Evolutionary conservation across 2,329 filamentous ascomycete genomes (phyloP).

Genomic region (Pyrenochaeta sp.): DNA sequence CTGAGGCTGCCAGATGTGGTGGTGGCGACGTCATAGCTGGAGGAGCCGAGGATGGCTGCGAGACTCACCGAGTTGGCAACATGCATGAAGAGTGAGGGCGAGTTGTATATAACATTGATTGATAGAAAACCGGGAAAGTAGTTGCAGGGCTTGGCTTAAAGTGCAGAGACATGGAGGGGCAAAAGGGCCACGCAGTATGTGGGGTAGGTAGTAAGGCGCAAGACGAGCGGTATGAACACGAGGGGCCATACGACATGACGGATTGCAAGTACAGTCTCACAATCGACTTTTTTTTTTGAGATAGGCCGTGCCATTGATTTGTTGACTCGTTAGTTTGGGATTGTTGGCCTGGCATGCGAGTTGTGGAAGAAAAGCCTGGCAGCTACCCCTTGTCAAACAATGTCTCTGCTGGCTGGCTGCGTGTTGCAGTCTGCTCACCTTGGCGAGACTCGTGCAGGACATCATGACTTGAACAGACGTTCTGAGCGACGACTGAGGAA

Average conservation of each 20-base stretch:
- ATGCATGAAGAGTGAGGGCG: slow-evolving; percentile 9
- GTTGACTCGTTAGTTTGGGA: too few relatives aligned
- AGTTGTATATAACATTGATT: slow-evolving; percentile 1
- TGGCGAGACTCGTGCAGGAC: too few relatives aligned
- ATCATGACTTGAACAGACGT: neutral
- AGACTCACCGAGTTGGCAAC: slow-evolving; percentile 10
- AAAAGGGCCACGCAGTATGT: neutral
- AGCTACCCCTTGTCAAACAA: too few relatives aligned
- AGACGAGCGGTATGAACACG: neutral
- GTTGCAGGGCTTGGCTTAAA: slow-evolving; percentile 4
- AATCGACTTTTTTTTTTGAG: too few relatives aligned
- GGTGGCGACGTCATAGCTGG: slow-evolving; percentile 30
- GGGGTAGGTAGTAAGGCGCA: neutral
- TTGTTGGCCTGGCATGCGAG: too few relatives aligned
- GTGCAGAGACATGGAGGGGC: slow-evolving; percentile 4
- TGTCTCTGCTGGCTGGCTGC: too few relatives aligned
- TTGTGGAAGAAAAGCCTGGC: too few relatives aligned
- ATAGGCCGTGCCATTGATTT: too few relatives aligned
- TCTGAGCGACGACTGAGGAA: neutral
- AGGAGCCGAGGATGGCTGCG: slow-evolving; percentile 16
- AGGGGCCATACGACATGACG: neutral
- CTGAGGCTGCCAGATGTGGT: slow-evolving; percentile 6
- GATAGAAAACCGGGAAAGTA: neutral
- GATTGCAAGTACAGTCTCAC: neutral
- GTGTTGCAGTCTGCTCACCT: too few relatives aligned